Evolutionary conservation across 495 filamentous ascomycete genomes (phyloP).

Genomic region (Neurospora sp.): DNA sequence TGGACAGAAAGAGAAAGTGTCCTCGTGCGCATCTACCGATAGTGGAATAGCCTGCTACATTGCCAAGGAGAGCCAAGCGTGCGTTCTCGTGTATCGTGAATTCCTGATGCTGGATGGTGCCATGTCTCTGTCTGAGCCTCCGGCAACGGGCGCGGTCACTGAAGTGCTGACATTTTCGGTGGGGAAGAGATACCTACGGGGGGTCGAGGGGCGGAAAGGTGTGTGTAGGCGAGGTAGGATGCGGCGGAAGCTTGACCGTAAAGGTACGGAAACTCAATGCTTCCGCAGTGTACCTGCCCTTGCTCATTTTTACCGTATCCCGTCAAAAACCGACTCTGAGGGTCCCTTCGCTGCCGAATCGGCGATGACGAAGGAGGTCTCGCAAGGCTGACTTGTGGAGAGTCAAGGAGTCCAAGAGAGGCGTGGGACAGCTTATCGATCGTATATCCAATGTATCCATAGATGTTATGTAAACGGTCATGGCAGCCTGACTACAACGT

Average conservation of each 20-base stretch:
- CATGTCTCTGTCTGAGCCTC: neutral
- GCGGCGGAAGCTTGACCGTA: neutral
- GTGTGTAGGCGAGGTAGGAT: neutral
- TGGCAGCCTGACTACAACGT: neutral
- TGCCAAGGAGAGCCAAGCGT: neutral
- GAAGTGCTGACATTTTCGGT: neutral
- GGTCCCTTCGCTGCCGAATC: neutral
- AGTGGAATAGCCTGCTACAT: neutral
- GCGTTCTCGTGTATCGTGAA: neutral
- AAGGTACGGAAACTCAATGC: neutral
- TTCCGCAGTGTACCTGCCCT: neutral
- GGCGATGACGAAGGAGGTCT: neutral
- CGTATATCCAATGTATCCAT: neutral
- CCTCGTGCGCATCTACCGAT: neutral
- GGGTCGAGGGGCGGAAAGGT: neutral
- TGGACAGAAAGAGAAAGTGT: neutral
- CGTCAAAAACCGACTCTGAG: neutral
- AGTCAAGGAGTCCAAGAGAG: neutral
- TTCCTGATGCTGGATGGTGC: neutral
- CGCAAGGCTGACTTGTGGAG: neutral
- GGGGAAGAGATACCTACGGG: neutral
- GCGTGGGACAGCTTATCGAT: neutral
- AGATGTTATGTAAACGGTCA: neutral
- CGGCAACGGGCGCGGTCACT: neutral
- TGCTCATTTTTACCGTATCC: neutral